Conservation (phyloP, 1,139 yeast species). For the Nadsonia commutata region DNA sequence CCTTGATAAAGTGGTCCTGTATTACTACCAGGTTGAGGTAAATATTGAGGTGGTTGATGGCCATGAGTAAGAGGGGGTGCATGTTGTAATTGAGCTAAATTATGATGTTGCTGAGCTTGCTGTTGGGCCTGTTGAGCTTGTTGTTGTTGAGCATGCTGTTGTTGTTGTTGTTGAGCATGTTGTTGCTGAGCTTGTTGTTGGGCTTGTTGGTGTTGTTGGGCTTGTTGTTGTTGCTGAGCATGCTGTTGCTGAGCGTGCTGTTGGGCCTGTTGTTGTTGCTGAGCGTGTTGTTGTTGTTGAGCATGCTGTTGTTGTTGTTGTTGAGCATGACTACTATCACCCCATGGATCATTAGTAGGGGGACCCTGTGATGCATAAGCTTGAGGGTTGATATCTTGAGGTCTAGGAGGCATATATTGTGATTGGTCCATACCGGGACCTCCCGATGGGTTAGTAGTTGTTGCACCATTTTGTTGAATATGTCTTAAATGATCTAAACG, state of each 20-base stretch:
- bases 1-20: too few species aligned
- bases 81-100: conserved; percentile 1
- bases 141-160: conserved; percentile 8
- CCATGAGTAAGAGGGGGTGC: conserved; percentile 8
- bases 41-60: conserved; percentile 1
- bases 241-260: conserved; percentile 15
- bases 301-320: conserved; percentile 11
- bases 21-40: too few species aligned
- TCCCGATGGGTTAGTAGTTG: conserved; percentile 19
- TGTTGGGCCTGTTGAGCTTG: conserved; percentile 1
- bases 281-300: conserved; percentile 13
- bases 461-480: conserved; percentile 48
- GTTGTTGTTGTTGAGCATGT: conserved; percentile 13
- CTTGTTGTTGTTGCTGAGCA: conserved; percentile 17
- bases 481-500: conserved; percentile 68
- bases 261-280: conserved; percentile 16
- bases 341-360: conserved; percentile 16
- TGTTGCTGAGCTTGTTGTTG: conserved; percentile 18
- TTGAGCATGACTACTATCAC: neutral
- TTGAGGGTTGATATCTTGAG: conserved; percentile 31
- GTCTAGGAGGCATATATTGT: conserved; percentile 25
- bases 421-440: conserved; percentile 17
- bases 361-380: conserved; percentile 21
- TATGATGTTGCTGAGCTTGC: conserved; percentile 6
- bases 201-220: conserved; percentile 15